Conservation (phyloP, 129 eudicot genomes). For the Saposhnikovia divaricata region DNA sequence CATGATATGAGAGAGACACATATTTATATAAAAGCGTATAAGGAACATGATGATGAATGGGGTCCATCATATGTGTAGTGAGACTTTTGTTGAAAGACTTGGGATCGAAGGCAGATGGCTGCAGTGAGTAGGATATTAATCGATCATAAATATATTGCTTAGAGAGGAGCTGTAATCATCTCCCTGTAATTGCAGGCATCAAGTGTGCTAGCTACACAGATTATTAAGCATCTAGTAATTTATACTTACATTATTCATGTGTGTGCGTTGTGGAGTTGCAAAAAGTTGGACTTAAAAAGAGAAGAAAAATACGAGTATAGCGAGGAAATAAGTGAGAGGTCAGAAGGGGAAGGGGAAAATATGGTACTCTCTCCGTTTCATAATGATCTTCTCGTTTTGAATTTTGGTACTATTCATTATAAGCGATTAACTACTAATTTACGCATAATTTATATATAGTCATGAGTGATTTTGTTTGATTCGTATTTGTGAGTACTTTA, state of each 20-base stretch:
- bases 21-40: background rate
- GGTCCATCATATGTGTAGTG: slow-evolving; percentile 38
- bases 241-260: background rate
- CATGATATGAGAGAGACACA: background rate
- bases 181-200: slow-evolving; percentile 51
- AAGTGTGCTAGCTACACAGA: background rate
- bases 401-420: too few species aligned
- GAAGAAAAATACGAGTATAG: background rate
- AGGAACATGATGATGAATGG: slow-evolving; percentile 29
- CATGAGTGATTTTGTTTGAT: too few species aligned
- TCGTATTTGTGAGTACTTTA: too few species aligned
- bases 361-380: too few species aligned
- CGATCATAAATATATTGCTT: background rate
- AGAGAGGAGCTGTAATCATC: slow-evolving; percentile 43
- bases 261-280: slow-evolving; percentile 34
- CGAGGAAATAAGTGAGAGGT: background rate
- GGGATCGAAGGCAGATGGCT: slow-evolving; percentile 66
- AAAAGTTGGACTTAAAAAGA: slow-evolving; percentile 41
- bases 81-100: slow-evolving; percentile 53
- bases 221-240: background rate
- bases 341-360: background rate
- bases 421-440: too few species aligned
- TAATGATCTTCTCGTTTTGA: too few species aligned
- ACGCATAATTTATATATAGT: too few species aligned
- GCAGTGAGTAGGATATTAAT: slow-evolving; percentile 17